These are phyloP conservation scores for Mycena polygramma DNA, from an alignment of 768 basidiomycete genomes.

Conservation along the genomic window DNA sequence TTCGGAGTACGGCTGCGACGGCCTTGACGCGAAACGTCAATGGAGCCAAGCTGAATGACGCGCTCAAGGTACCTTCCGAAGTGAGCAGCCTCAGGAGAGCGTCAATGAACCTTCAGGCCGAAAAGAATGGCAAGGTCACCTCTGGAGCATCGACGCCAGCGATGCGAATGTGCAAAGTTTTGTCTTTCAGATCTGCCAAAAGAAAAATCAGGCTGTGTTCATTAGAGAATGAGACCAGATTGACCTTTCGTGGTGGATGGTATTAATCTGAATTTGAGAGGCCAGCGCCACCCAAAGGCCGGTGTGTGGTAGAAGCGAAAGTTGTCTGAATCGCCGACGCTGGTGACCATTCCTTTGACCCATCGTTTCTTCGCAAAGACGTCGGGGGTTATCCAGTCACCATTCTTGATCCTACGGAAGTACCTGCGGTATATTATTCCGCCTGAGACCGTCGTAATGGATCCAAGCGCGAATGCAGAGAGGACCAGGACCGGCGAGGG, in stretches of 20 bases:
- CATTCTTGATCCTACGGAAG: slow-evolving; percentile 70
- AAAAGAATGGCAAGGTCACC: slow-evolving; percentile 53
- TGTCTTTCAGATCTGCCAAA: slow-evolving; percentile 73
- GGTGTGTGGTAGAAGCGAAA: slow-evolving; percentile 93
- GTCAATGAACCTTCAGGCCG: slow-evolving; percentile 4
- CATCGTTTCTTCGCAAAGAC: slow-evolving; percentile 70
- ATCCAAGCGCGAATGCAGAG: slow-evolving; percentile 57
- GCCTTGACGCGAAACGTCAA: slow-evolving; percentile 47
- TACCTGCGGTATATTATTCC: slow-evolving; percentile 61
- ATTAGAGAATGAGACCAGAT: slow-evolving; percentile 10
- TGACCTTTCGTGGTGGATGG: slow-evolving; percentile 72
- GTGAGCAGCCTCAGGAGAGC: slow-evolving; percentile 71
- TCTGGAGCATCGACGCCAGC: slow-evolving; percentile 96
- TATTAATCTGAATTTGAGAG: slow-evolving; percentile 74
- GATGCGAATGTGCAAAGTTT: slow-evolving; percentile 90
- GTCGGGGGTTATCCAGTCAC: slow-evolving; percentile 78
- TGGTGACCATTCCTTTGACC: slow-evolving; percentile 88
- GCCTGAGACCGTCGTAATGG: slow-evolving; percentile 50
- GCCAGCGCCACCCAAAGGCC: slow-evolving; percentile 79
- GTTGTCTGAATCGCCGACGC: slow-evolving; percentile 91
- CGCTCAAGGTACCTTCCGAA: slow-evolving; percentile 63
- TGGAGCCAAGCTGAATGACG: too few relatives aligned
- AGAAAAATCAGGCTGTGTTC: slow-evolving; percentile 1
- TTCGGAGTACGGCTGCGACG: slow-evolving; percentile 78
- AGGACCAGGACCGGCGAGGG: slow-evolving; percentile 47